Base-by-base conservation (phyloP, 2,329 filamentous ascomycete species). In the Diaporthe humulicola region DNA sequence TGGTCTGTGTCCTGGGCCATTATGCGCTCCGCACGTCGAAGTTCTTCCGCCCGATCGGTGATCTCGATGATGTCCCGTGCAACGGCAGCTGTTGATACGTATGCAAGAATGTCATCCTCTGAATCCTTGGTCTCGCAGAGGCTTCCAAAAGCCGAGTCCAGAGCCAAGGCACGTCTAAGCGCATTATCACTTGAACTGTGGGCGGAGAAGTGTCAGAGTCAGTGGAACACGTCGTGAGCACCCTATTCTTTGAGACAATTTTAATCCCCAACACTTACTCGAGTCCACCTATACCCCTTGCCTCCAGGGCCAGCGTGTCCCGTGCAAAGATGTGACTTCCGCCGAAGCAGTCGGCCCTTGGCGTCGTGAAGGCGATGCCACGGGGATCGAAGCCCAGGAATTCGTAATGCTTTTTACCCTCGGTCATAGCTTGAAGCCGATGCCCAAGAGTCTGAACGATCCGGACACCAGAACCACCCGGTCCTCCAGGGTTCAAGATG, bases 311-410 rank as follows among this genome's bases (percentile, higher is more conserved):
- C 70, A 81, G 71, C 73, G 80, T 78, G 9, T 79, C 78, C 3
- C 84, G 81, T 2, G 81, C 81, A 9, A 83, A 77, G 10, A 77
- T 42, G 45, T 82, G 56, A 17, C 57, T 66, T 30, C 22, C 78
- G 2, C 79, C 78, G 75, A 82, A 87, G 80, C 86, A 88, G 69
- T 86, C 81, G 1, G 83, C 81, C 15, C 64, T 71, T 0, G 86
- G 86, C 9, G 81, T 81, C 4, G 83, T 84, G 72, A 80, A 77
- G 2, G 79, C 81, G 7, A 87, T 76, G 30, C 86, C 87, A 6
- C 86, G 83, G 0, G 86, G 86, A 76, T 88, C 86, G 76, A 86
- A 88, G 9, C 83, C 83, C 6, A 88, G 76, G 22, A 87, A 81
- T 71, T 86, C 85, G 56, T 86, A 86, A 74, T 85, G 83, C 8